phyloP scores from a whole-genome alignment of 352 stramenopile genomes.

The Pythium apleroticum region DNA sequence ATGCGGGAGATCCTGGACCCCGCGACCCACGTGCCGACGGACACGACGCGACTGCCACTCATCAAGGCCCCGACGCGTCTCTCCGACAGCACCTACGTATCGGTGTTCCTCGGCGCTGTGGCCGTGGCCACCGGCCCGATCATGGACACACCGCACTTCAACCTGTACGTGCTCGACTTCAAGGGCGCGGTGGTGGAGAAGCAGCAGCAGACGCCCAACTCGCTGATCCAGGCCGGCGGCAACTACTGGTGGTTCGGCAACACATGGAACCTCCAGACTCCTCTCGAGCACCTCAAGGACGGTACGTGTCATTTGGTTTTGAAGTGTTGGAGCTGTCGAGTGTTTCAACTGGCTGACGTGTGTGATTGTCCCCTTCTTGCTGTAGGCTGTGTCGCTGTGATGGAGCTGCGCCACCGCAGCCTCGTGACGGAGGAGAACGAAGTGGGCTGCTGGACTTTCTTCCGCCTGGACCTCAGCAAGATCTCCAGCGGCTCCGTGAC shows the following conservation, averaged over 20 bases:
- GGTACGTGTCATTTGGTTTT: slow-evolving; percentile 42
- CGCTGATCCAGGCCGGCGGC: slow-evolving; percentile 79
- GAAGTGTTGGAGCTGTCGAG: not conserved
- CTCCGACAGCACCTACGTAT: slow-evolving; percentile 83
- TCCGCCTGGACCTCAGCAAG: slow-evolving; percentile 86
- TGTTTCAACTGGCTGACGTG: not conserved
- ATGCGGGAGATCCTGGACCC: slow-evolving; percentile 77
- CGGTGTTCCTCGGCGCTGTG: slow-evolving; percentile 79
- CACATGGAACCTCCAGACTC: slow-evolving; percentile 85
- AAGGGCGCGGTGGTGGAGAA: slow-evolving; percentile 70
- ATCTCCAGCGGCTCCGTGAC: slow-evolving; percentile 84
- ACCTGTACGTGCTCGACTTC: slow-evolving; percentile 81
- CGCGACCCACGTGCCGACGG: slow-evolving; percentile 37
- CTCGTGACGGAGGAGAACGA: slow-evolving; percentile 83
- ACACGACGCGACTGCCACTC: slow-evolving; percentile 41
- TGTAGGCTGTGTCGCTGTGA: slow-evolving; percentile 81
- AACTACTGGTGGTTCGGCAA: slow-evolving; percentile 92
- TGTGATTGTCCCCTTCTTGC: slow-evolving; percentile 2
- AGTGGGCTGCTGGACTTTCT: slow-evolving; percentile 89
- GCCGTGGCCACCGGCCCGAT: slow-evolving; percentile 80
- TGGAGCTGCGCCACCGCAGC: slow-evolving; percentile 85
- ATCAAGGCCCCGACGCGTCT: slow-evolving; percentile 54
- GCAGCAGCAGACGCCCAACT: slow-evolving; percentile 80
- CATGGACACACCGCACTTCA: slow-evolving; percentile 89
- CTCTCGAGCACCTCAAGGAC: slow-evolving; percentile 84